Base-by-base conservation (phyloP, 2,329 filamentous ascomycete genomes). In the Aspergillus tanneri region DNA sequence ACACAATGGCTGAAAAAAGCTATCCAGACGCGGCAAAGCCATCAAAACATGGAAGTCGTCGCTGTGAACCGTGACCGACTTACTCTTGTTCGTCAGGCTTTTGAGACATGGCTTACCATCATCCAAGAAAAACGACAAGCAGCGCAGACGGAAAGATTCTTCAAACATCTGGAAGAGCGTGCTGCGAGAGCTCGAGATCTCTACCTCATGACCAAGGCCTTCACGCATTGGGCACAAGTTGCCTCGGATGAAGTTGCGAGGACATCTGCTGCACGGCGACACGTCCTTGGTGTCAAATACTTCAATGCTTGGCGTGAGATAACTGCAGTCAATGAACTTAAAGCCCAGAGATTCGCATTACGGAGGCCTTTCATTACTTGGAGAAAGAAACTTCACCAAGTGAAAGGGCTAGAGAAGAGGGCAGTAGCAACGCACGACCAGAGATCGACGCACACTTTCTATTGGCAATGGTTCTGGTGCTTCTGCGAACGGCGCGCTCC, bases 231-330 rank as follows among this genome's bases (percentile, higher is more conserved):
- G 89, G 79, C 80, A 9, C 78, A 80, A 46, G 75, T 79, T 42
- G 79, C 87, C 9, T 78, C 77, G 5, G 82, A 87, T 11, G 82
- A 88, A 60, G 74, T 83, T 12, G 78, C 83, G 53, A 79, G 82
- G 32, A 88, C 87, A 3, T 81, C 80, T 4, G 76, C 83, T 34
- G 88, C 87, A 16, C 79, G 86, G 53, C 77, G 82, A 52, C 86
- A 89, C 63, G 82, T 91, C 50, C 71, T 93, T 45, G 77, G 85
- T 46, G 82, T 80, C 10, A 80, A 81, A 46, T 85, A 84, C 52
- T 89, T 88, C 66, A 81, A 80, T 49, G 82, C 82, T 6, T 90
- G 86, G 86, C 77, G 80, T 21, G 77, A 82, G 49, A 81, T 87
- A 46, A 85, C 84, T 0, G 74, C 76, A 1, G 75, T 82, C 41